These are phyloP conservation scores for Teunomyces pallodes DNA, from an alignment of 805 yeast species.

Conservation along the genomic window DNA sequence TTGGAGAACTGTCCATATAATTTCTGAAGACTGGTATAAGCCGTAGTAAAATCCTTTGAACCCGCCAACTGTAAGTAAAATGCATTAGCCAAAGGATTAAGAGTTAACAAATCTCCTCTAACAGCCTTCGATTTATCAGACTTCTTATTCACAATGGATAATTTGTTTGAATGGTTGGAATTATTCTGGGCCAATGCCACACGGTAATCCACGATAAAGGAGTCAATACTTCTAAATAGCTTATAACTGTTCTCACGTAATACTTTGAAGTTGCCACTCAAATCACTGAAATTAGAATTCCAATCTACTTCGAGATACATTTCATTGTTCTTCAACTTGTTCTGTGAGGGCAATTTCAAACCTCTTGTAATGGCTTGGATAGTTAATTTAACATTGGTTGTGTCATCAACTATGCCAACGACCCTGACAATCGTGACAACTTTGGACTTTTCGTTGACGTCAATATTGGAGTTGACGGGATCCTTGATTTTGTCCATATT, in stretches of 20 bases:
- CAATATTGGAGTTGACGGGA: slow-evolving; percentile 11
- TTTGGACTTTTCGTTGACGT: slow-evolving; percentile 7
- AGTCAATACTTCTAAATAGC: slow-evolving; percentile 37
- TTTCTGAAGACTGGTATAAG: slow-evolving; percentile 41
- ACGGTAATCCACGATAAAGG: slow-evolving; percentile 37
- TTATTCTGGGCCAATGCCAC: slow-evolving; percentile 22
- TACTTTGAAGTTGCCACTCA: slow-evolving; percentile 14
- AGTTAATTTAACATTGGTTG: slow-evolving; percentile 43
- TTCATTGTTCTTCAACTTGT: slow-evolving; percentile 20
- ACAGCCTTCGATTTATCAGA: slow-evolving; percentile 1
- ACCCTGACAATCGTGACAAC: slow-evolving; percentile 46
- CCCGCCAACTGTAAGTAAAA: slow-evolving; percentile 54
- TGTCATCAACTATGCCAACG: slow-evolving; percentile 45
- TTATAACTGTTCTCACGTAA: slow-evolving; percentile 17
- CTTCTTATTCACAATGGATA: neutral
- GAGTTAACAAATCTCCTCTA: slow-evolving; percentile 37
- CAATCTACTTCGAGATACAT: slow-evolving; percentile 25
- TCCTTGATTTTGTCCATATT: slow-evolving; percentile 30
- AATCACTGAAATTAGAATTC: slow-evolving; percentile 16
- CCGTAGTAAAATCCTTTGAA: slow-evolving; percentile 44
- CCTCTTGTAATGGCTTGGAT: slow-evolving; percentile 51
- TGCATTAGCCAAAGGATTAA: slow-evolving; percentile 61
- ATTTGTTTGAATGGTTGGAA: slow-evolving; percentile 8
- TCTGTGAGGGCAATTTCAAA: slow-evolving; percentile 2
- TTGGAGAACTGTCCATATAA: slow-evolving; percentile 24